Base-by-base conservation (phyloP, 2,329 filamentous ascomycete species). In the Arthrobotrys megalospora region DNA sequence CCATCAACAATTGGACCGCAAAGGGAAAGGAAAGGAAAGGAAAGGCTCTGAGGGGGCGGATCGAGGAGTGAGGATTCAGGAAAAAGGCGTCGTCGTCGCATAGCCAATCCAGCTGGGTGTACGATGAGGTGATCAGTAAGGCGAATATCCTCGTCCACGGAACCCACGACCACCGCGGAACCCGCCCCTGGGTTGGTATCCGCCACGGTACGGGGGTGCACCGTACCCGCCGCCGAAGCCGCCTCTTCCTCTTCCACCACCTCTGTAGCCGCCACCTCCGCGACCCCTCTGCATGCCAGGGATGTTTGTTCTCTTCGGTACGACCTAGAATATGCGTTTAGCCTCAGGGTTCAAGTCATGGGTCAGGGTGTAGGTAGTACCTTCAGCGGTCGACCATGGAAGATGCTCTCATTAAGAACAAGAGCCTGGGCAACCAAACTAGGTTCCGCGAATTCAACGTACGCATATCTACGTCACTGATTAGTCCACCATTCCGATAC, bases 401-500 rank as follows among this genome's bases (percentile, higher is more conserved):
- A 97, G 73, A 96, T 88, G 85, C 94, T 97, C 86, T 99, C 96
- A 85, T 99, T 98, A 73, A 99, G 88, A 47, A 98, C 94, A 79
- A 99, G 89, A 28, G 96, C 96, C 85, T 97, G 93, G 58, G 93
- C 93, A 80, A 99, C 95, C 79, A 97, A 88, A 85, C 90, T 94
- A 60, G 96, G 94, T 86, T 98, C 96, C 78, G 93, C 92, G 84
- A 99, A 99, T 86, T 99, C 96, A 82, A 99, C 96, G 86, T 99
- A 99, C 83, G 96, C 96, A 86, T 99, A 99, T 81, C 94, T 97
- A 85, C 70, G 1, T 4, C 10, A 28, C 80, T 80, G 81, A 60
- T 16, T 19, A 67, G 24, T 47, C 41, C 63, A 34, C 45, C 34
- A 38, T 38, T 12, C 12, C 36, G 5, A 28, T 28, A 28, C 24